Evolutionary conservation across 495 filamentous ascomycete species (phyloP).

Genomic region (Aspergillus cavernicola): DNA sequence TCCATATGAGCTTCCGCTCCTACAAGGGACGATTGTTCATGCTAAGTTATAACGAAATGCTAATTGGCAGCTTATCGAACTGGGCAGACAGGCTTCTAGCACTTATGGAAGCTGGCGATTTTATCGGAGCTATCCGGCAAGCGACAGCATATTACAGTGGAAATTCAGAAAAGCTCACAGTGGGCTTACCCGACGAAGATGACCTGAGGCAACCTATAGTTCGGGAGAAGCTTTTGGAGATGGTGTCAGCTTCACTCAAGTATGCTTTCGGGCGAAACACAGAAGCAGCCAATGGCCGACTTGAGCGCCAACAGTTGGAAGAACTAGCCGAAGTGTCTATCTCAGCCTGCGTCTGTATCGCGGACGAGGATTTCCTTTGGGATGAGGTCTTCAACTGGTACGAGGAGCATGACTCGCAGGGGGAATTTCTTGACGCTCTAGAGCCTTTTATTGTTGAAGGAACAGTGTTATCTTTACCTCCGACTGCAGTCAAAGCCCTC

Average conservation of each 20-base stretch:
- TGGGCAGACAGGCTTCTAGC: slow-evolving; percentile 98
- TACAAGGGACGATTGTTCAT: slow-evolving; percentile 95
- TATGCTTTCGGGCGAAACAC: slow-evolving; percentile 73
- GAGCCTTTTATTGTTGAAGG: slow-evolving; percentile 82
- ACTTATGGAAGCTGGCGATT: slow-evolving; percentile 92
- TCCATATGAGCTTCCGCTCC: slow-evolving; percentile 92
- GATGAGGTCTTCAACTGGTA: slow-evolving; percentile 87
- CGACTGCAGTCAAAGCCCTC: slow-evolving; percentile 79
- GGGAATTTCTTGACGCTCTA: slow-evolving; percentile 79
- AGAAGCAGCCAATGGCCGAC: slow-evolving; percentile 44
- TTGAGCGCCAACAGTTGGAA: slow-evolving; percentile 57
- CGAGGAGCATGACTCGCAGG: slow-evolving; percentile 67
- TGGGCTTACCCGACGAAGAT: slow-evolving; percentile 88
- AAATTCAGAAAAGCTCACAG: slow-evolving; percentile 81
- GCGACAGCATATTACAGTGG: slow-evolving; percentile 91
- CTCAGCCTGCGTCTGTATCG: slow-evolving; percentile 71
- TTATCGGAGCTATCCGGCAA: slow-evolving; percentile 82
- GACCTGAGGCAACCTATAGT: slow-evolving; percentile 73
- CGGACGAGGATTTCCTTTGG: slow-evolving; percentile 78
- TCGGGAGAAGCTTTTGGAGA: slow-evolving; percentile 82
- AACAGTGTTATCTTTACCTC: slow-evolving; percentile 70
- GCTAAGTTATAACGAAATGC: slow-evolving; percentile 83
- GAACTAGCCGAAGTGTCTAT: slow-evolving; percentile 83
- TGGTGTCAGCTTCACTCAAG: slow-evolving; percentile 88
- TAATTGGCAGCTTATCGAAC: slow-evolving; percentile 86